These are phyloP conservation scores for Globisporangium irregulare DNA, from an alignment of 352 stramenopile species.

Conservation along the genomic window DNA sequence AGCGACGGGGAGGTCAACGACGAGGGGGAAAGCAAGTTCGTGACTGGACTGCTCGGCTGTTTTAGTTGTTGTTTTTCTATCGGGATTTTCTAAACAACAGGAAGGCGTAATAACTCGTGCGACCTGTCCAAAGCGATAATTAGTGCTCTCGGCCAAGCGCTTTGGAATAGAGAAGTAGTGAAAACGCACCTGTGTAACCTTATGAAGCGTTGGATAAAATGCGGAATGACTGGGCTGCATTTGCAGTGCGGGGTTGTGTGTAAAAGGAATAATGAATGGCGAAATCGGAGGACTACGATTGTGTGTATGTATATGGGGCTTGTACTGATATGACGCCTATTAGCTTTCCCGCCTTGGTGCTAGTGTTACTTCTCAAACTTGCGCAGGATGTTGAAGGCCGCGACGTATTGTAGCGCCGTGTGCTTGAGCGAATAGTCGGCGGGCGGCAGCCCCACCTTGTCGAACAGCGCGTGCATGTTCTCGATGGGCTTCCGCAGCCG, in stretches of 20 bases:
- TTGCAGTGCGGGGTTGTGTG: not conserved
- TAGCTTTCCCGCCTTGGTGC: not conserved
- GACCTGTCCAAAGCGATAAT: slow-evolving; percentile 1
- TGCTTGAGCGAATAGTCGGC: slow-evolving; percentile 86
- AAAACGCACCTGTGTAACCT: not conserved
- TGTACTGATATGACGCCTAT: not conserved
- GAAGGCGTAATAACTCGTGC: not conserved
- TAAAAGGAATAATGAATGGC: no score
- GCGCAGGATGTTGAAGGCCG: slow-evolving; percentile 82
- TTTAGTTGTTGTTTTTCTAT: not conserved
- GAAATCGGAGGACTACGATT: not conserved
- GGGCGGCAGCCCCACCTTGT: slow-evolving; percentile 69
- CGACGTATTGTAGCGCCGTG: slow-evolving; percentile 86
- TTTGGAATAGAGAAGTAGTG: not conserved
- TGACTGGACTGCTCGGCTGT: slow-evolving; percentile 11
- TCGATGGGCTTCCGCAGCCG: slow-evolving; percentile 75
- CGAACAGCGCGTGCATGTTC: slow-evolving; percentile 57
- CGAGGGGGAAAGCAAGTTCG: slow-evolving; percentile 14
- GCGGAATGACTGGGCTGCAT: not conserved
- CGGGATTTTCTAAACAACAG: not conserved
- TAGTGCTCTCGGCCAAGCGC: not conserved
- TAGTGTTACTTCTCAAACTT: slow-evolving; percentile 67
- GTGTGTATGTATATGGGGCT: not conserved
- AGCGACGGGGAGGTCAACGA: slow-evolving; percentile 2
- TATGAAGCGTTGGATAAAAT: not conserved